Evolutionary conservation across 306 rosid genomes (phyloP).

Genomic region (Alnus glutinosa): DNA sequence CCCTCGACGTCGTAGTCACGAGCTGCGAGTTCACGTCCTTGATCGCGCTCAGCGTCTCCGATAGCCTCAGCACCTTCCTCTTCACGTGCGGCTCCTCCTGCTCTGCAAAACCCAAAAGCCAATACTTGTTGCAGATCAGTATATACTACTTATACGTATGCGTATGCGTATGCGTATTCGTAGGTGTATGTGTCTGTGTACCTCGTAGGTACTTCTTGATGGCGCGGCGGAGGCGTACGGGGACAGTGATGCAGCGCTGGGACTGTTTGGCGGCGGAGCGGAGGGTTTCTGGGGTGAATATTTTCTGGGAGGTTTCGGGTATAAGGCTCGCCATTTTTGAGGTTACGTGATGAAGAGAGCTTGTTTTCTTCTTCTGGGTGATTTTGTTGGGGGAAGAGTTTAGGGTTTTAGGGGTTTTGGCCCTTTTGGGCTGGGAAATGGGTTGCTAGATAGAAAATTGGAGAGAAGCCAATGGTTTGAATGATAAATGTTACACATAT

Average conservation of each 20-base stretch:
- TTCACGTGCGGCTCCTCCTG: constrained; percentile 80
- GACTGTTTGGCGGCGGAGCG: constrained; percentile 88
- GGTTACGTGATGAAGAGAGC: background rate
- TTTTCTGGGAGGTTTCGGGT: constrained; percentile 66
- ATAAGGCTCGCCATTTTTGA: constrained; percentile 60
- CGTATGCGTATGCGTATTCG: background rate
- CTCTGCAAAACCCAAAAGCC: constrained; percentile 38
- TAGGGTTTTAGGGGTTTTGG: background rate
- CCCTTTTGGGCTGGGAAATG: no score
- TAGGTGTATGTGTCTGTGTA: constrained; percentile 16
- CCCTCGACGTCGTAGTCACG: constrained; percentile 53
- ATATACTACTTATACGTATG: background rate
- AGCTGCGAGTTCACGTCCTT: constrained; percentile 71
- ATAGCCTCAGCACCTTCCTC: constrained; percentile 79
- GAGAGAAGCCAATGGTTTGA: no score
- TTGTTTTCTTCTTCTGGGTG: background rate
- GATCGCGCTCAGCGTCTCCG: constrained; percentile 69
- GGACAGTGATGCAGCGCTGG: constrained; percentile 63
- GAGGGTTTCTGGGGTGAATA: constrained; percentile 61
- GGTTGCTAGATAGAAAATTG: no score
- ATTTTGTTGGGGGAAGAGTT: background rate
- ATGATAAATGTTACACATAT: no score
- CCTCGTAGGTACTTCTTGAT: constrained; percentile 86
- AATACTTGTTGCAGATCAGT: background rate
- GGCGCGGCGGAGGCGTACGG: constrained; percentile 84